Conservation (phyloP, 2,329 filamentous ascomycete species). For the Arachnomyces sp. region DNA sequence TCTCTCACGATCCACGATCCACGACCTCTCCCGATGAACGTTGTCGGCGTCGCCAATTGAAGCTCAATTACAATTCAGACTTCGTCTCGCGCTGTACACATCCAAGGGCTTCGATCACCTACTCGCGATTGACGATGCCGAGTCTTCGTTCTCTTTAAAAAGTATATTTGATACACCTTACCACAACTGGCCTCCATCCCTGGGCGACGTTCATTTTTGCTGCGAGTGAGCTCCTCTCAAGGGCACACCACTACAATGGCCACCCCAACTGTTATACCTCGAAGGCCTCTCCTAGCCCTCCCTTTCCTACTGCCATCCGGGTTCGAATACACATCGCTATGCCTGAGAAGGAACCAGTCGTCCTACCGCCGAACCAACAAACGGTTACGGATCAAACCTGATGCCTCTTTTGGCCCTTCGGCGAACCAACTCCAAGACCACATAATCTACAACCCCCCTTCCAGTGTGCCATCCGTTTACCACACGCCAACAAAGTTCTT, state of each 20-base stretch:
- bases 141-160: too few species aligned
- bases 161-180: too few species aligned
- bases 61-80: too few species aligned
- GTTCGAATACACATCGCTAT: constrained; percentile 24
- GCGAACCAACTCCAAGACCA: constrained; percentile 37
- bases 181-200: too few species aligned
- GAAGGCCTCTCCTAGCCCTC: constrained; percentile 27
- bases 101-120: too few species aligned
- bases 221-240: too few species aligned
- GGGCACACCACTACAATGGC: constrained; percentile 16
- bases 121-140: too few species aligned
- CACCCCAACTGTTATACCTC: constrained; percentile 21
- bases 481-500: constrained; percentile 59
- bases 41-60: too few species aligned
- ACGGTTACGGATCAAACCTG: constrained; percentile 44
- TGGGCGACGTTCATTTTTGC: too few species aligned
- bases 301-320: constrained; percentile 33
- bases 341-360: constrained; percentile 38
- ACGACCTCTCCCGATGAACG: too few species aligned
- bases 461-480: constrained; percentile 53
- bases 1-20: too few species aligned
- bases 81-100: too few species aligned
- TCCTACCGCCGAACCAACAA: constrained; percentile 44
- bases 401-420: constrained; percentile 40
- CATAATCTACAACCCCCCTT: constrained; percentile 60